Evolutionary conservation across 768 basidiomycete species (phyloP).

Genomic region (Mycena kentingensis): DNA sequence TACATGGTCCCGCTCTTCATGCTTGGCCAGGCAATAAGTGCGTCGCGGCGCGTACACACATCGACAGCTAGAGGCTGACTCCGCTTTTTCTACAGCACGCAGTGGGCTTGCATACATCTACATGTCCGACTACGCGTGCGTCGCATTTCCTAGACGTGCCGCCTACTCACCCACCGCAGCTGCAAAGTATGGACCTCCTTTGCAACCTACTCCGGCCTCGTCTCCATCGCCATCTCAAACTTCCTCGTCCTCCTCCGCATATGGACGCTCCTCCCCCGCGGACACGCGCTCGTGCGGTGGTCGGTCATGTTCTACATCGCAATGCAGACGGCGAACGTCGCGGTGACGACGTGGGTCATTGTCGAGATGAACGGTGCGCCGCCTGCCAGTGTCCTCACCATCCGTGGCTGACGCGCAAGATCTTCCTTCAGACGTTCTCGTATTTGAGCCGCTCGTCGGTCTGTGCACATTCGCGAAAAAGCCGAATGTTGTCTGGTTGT

Average conservation of each 20-base stretch:
- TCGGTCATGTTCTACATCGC: slow-evolving; percentile 28
- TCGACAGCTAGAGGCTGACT: background rate
- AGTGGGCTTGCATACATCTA: background rate
- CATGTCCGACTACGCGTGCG: slow-evolving; percentile 1
- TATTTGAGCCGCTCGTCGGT: slow-evolving; percentile 14
- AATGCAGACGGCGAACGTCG: slow-evolving; percentile 25
- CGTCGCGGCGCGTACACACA: background rate
- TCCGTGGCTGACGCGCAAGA: background rate
- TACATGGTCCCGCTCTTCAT: slow-evolving; percentile 16
- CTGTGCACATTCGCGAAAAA: slow-evolving; percentile 25
- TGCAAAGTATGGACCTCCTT: slow-evolving; percentile 14
- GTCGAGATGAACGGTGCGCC: slow-evolving; percentile 25
- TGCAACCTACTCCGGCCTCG: slow-evolving; percentile 4
- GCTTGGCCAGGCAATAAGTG: background rate
- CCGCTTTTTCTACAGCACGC: background rate
- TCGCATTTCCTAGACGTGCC: background rate
- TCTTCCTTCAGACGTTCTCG: slow-evolving; percentile 5
- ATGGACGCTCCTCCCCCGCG: slow-evolving; percentile 34
- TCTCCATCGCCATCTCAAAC: slow-evolving; percentile 12
- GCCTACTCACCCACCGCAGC: background rate
- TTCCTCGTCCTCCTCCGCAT: slow-evolving; percentile 34
- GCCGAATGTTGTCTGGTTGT: slow-evolving; percentile 27
- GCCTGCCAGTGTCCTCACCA: background rate
- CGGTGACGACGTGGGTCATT: slow-evolving; percentile 24
- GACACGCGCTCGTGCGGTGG: slow-evolving; percentile 22